Evolutionary conservation across 805 yeast species (phyloP).

Genomic region (Candida corydali): DNA sequence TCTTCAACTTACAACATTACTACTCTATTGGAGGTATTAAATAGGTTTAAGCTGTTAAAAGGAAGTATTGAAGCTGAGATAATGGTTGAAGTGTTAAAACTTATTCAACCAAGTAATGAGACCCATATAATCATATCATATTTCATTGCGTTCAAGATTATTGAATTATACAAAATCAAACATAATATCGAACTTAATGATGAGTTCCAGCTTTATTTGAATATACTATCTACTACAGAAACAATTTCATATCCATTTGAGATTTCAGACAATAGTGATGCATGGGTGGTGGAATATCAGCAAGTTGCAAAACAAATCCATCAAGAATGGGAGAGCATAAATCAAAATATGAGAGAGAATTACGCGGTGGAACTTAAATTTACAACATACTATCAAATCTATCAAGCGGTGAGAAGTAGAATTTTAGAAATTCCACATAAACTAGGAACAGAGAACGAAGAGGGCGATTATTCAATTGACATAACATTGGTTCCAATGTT

Average conservation of each 20-base stretch:
- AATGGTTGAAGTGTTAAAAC: conserved; percentile 16
- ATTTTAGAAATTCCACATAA: conserved; percentile 59
- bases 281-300: conserved; percentile 9
- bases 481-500: conserved; percentile 61
- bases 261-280: conserved; percentile 5
- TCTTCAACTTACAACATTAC: conserved; percentile 17
- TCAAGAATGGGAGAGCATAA: conserved; percentile 8
- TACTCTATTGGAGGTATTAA: conserved; percentile 15
- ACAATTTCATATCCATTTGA: conserved; percentile 9
- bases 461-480: conserved; percentile 35
- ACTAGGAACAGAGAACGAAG: conserved; percentile 12
- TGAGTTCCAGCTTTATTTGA: conserved; percentile 14
- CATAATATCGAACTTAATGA: not conserved
- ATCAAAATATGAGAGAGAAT: not conserved
- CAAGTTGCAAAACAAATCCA: conserved; percentile 6
- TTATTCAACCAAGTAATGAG: conserved; percentile 23
- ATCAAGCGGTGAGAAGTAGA: conserved; percentile 52
- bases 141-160: conserved; percentile 19
- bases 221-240: conserved; percentile 16
- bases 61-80: conserved; percentile 18
- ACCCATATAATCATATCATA: conserved; percentile 24
- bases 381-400: conserved; percentile 23
- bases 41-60: conserved; percentile 10
- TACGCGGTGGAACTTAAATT: conserved; percentile 13
- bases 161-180: conserved; percentile 3